phyloP scores from a whole-genome alignment of 1,284 basidiomycete genomes.

The Macrocystidia cucumis region DNA sequence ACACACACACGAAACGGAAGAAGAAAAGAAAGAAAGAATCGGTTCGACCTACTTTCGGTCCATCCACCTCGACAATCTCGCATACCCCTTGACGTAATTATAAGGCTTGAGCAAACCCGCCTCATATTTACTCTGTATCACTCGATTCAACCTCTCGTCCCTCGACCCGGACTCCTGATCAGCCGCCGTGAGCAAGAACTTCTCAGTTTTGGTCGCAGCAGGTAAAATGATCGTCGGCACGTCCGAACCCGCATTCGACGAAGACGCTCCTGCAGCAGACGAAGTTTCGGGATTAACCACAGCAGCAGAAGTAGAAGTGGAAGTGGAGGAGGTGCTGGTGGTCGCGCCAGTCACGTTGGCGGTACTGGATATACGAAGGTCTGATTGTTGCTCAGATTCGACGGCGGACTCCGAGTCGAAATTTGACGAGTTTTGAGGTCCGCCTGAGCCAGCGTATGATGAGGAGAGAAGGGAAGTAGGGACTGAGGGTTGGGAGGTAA shows the following conservation, averaged over 20 bases:
- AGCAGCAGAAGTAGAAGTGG: background rate
- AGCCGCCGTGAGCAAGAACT: constrained; percentile 89
- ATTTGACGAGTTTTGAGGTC: constrained; percentile 9
- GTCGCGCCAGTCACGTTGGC: constrained; percentile 6
- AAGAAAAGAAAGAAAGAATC: constrained; percentile 6
- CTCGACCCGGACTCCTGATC: constrained; percentile 91
- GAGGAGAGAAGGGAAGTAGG: constrained; percentile 42
- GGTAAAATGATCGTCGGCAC: constrained; percentile 39
- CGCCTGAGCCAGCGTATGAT: constrained; percentile 23
- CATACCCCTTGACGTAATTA: constrained; percentile 94
- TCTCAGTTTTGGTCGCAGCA: constrained; percentile 73
- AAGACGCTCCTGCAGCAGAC: constrained; percentile 9
- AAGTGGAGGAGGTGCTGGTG: constrained; percentile 3
- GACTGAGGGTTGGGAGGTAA: constrained; percentile 42
- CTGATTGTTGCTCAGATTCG: no score
- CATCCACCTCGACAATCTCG: constrained; percentile 90
- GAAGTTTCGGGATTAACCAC: constrained; percentile 1
- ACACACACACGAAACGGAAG: constrained; percentile 2
- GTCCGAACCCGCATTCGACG: constrained; percentile 12
- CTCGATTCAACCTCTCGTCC: constrained; percentile 84
- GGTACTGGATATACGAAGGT: background rate
- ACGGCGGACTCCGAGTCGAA: constrained; percentile 8
- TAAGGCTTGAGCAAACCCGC: constrained; percentile 93
- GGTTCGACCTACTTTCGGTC: constrained; percentile 64
- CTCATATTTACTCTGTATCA: constrained; percentile 96